Evolutionary conservation across 2,329 filamentous ascomycete species (phyloP), one percentile per base, ranked within the genome.

Genomic region (Botrytis squamosa): DNA sequence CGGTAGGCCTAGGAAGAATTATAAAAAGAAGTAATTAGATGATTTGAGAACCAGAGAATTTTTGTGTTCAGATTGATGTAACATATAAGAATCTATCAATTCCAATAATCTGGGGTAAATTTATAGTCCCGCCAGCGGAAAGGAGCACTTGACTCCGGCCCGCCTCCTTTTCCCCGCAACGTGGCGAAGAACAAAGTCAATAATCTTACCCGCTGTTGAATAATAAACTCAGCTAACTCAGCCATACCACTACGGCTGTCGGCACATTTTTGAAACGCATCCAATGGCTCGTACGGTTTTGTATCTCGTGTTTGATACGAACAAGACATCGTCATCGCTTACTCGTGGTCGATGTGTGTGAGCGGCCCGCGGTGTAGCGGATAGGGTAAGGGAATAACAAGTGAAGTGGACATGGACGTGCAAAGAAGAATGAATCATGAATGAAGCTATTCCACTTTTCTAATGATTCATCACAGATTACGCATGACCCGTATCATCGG

Each of bases 381-480:
- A 38, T 67, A n/a, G 5, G 29, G 63, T 10, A 38, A 29, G 22
- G 59, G 36, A n/a, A 44, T 25, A 52, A n/a, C 2, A n/a, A 38
- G 49, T 55, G 66, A 55, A 33, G n/a, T n/a, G 65, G 65, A 68
- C 33, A 55, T 12, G 65, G 9, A 44, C 29, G 29, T n/a, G 25
- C 46, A 55, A 55, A 40, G n/a, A 52, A 38, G 1, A 40, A n/a
- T 42, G 38, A 40, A 42, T 40, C 22, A 42, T 42, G 33, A 55
- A 52, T 55, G 36, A 68, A 46, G 42, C 40, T 20, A 44, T 64
- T 46, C 62, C 62, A 64, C 62, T 44, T 64, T 22, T 64, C n/a
- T 29, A 66, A 29, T 44, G 63, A 66, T 36, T 49, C 29, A 25
- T 49, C 25, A 16, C 2, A 36, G 36, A 44, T 25, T 42, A 12